phyloP scores from a whole-genome alignment of 2,329 filamentous ascomycete genomes.

The Aureobasidium leucospermi region DNA sequence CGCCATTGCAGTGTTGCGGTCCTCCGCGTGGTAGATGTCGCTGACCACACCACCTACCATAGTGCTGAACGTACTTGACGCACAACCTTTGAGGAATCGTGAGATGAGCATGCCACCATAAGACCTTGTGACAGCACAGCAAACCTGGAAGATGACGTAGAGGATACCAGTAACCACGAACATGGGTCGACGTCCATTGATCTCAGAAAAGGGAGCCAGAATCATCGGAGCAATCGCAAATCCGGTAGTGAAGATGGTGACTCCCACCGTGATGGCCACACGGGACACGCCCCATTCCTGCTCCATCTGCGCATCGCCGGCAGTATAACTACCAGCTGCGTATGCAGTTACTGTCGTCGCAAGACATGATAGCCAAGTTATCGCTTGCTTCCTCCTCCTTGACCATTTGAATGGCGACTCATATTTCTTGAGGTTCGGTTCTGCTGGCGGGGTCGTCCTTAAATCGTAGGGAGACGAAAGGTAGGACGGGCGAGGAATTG shows the following conservation, averaged over 20 bases:
- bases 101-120: constrained; percentile 68
- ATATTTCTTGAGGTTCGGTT: constrained; percentile 60
- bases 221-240: constrained; percentile 83
- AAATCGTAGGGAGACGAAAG: constrained; percentile 27
- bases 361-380: constrained; percentile 65
- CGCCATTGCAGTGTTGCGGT: constrained; percentile 84
- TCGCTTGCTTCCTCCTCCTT: constrained; percentile 57
- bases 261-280: constrained; percentile 63
- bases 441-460: constrained; percentile 39
- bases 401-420: constrained; percentile 69
- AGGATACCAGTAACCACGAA: constrained; percentile 67
- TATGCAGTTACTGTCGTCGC: constrained; percentile 75
- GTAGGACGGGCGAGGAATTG: constrained; percentile 42
- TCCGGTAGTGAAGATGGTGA: constrained; percentile 74
- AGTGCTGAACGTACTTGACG: constrained; percentile 71
- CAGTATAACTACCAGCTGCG: constrained; percentile 71
- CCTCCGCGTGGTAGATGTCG: constrained; percentile 71
- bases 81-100: constrained; percentile 70
- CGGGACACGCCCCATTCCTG: constrained; percentile 57
- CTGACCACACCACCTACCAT: constrained; percentile 90
- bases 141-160: constrained; percentile 64
- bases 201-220: constrained; percentile 78
- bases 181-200: constrained; percentile 78
- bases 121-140: constrained; percentile 62
- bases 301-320: constrained; percentile 58